Percentiles rank a stretch among this genome's conserved stretches.
Evolutionary conservation across 2,329 filamentous ascomycete species (phyloP).

Genomic region (Aspergillus alliaceus): DNA sequence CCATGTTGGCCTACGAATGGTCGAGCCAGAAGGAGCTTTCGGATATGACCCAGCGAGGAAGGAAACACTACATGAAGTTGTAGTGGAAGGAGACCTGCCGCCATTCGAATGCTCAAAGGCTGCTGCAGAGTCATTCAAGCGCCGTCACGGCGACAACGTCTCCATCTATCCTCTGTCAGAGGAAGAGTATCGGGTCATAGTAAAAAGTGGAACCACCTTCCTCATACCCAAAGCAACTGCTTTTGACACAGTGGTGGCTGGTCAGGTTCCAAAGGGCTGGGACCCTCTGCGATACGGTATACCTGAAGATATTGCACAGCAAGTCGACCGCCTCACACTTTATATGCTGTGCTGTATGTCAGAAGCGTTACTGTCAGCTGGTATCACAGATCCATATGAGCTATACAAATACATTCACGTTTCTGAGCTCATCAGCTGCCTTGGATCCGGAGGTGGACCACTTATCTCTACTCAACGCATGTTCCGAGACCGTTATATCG

Average conservation of each 20-base stretch:
- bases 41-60: constrained; percentile 49
- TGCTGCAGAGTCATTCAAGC: constrained; percentile 17
- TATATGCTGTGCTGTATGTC: constrained; percentile 22
- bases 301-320: constrained; percentile 82
- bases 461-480: constrained; percentile 84
- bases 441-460: constrained; percentile 95
- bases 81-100: constrained; percentile 62
- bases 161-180: constrained; percentile 62
- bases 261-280: constrained; percentile 74
- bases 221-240: constrained; percentile 47
- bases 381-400: constrained; percentile 96
- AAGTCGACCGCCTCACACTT: constrained; percentile 17
- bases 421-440: constrained; percentile 92
- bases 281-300: constrained; percentile 91
- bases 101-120: constrained; percentile 17
- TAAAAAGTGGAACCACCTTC: constrained; percentile 72
- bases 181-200: constrained; percentile 79
- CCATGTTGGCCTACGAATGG: constrained; percentile 90
- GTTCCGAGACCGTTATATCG: constrained; percentile 67
- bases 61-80: constrained; percentile 91
- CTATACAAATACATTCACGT: constrained; percentile 99
- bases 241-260: constrained; percentile 16
- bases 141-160: constrained; percentile 36
- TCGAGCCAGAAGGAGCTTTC: constrained; percentile 75
- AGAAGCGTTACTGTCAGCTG: constrained; percentile 77